Conservation (phyloP, 176 grass and related monocot genomes). For the Avena atlantica region DNA sequence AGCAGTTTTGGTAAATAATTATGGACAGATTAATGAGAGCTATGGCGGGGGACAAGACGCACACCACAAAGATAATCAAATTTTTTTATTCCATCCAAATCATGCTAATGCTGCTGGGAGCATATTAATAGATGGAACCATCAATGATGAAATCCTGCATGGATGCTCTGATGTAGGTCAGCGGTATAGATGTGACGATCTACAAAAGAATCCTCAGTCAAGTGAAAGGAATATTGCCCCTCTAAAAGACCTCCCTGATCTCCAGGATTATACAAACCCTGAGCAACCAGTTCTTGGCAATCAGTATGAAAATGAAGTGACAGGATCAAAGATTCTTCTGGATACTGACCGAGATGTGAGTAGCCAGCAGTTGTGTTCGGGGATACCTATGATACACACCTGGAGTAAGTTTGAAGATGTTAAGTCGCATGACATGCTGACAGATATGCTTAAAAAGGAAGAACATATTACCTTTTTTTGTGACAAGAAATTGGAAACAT, state of each 20-base stretch:
- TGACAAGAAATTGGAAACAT: constrained; percentile 32
- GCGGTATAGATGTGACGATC: constrained; percentile 41
- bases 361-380: constrained; percentile 33
- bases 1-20: constrained; percentile 28
- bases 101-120: constrained; percentile 38
- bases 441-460: constrained; percentile 29
- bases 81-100: constrained; percentile 42
- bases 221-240: constrained; percentile 47
- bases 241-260: constrained; percentile 50
- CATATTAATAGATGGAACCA: constrained; percentile 43
- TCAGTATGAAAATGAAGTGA: constrained; percentile 42
- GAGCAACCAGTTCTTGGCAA: constrained; percentile 45
- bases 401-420: constrained; percentile 32
- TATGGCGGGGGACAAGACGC: constrained; percentile 26
- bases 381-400: constrained; percentile 1
- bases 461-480: constrained; percentile 17
- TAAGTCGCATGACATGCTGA: constrained; percentile 38
- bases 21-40: constrained; percentile 24
- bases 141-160: constrained; percentile 34
- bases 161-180: constrained; percentile 51
- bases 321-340: constrained; percentile 43
- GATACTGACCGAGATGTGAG: constrained; percentile 36
- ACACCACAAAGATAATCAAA: constrained; percentile 29
- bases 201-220: constrained; percentile 51
- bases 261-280: constrained; percentile 52